phyloP scores from a whole-genome alignment of 1,284 basidiomycete genomes.

The Marasmius fiardii region DNA sequence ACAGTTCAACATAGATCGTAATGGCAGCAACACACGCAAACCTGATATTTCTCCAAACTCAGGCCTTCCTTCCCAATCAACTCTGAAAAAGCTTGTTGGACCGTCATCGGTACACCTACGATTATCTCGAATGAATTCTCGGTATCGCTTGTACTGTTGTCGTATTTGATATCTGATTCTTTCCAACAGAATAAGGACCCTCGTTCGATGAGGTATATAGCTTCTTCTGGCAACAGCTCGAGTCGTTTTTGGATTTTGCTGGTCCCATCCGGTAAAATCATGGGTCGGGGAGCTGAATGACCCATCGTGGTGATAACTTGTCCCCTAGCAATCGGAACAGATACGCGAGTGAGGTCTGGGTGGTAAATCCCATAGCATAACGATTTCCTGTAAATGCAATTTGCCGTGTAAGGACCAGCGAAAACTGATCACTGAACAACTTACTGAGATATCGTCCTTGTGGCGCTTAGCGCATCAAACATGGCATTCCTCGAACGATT shows the following conservation, averaged over 20 bases:
- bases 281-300: slow-evolving; percentile 54
- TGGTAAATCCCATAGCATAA: slow-evolving; percentile 76
- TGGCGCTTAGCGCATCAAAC: slow-evolving; percentile 75
- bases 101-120: slow-evolving; percentile 75
- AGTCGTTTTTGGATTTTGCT: slow-evolving; percentile 53
- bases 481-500: slow-evolving; percentile 76
- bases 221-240: slow-evolving; percentile 94
- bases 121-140: slow-evolving; percentile 15
- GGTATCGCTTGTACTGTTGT: slow-evolving; percentile 7
- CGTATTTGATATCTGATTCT: slow-evolving; percentile 29
- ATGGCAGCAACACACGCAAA: slow-evolving; percentile 28
- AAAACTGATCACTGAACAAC: slow-evolving; percentile 19
- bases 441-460: slow-evolving; percentile 73
- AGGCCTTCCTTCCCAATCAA: slow-evolving; percentile 80
- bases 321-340: slow-evolving; percentile 70
- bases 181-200: slow-evolving; percentile 86
- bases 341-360: slow-evolving; percentile 57
- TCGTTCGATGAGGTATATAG: slow-evolving; percentile 88
- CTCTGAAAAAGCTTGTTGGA: slow-evolving; percentile 85
- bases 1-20: slow-evolving; percentile 8
- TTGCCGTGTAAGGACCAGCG: neutral
- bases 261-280: slow-evolving; percentile 25
- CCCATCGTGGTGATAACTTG: slow-evolving; percentile 80
- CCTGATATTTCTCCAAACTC: slow-evolving; percentile 86
- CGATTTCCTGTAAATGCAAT: slow-evolving; percentile 69